Conservation (phyloP, 192 early-diverging fungal species). For the Podila epicladia region DNA sequence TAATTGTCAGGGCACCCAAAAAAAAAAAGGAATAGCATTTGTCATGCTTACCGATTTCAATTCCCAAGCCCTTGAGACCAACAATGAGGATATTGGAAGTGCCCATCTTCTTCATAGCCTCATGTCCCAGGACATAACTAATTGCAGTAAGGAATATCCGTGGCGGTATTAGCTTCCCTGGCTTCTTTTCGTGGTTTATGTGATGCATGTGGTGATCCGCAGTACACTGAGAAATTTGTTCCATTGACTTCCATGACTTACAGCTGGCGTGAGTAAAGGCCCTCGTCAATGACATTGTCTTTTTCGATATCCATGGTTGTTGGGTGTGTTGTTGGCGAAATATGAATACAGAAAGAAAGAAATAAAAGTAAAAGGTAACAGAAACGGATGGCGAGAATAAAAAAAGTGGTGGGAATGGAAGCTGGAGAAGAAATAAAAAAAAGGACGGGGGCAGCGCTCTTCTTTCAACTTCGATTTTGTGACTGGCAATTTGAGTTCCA, state of each 20-base stretch:
- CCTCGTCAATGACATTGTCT: constrained; percentile 85
- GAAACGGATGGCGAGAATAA: neutral
- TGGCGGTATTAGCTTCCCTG: neutral
- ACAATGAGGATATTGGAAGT: constrained; percentile 95
- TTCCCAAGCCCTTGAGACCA: constrained; percentile 95
- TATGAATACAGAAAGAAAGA: constrained; percentile 1
- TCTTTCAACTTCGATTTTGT: neutral
- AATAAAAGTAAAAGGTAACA: neutral
- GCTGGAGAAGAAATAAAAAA: neutral
- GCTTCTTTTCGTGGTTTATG: neutral
- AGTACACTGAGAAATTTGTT: constrained; percentile 16
- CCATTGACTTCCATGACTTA: constrained; percentile 65
- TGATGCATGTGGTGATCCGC: constrained; percentile 16
- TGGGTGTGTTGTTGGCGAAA: neutral
- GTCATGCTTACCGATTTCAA: constrained; percentile 87
- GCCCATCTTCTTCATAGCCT: constrained; percentile 99
- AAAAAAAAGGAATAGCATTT: neutral
- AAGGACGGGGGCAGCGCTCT: neutral
- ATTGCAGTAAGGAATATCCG: neutral
- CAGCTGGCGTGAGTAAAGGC: constrained; percentile 99
- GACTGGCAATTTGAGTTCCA: neutral
- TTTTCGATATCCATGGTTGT: constrained; percentile 58
- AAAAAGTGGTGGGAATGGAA: neutral
- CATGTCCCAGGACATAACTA: constrained; percentile 92
- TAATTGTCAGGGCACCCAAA: neutral